Evolutionary conservation across 2,329 filamentous ascomycete genomes (phyloP), one percentile per base, ranked within the genome.

Genomic region (Exutisphaerella laricina): DNA sequence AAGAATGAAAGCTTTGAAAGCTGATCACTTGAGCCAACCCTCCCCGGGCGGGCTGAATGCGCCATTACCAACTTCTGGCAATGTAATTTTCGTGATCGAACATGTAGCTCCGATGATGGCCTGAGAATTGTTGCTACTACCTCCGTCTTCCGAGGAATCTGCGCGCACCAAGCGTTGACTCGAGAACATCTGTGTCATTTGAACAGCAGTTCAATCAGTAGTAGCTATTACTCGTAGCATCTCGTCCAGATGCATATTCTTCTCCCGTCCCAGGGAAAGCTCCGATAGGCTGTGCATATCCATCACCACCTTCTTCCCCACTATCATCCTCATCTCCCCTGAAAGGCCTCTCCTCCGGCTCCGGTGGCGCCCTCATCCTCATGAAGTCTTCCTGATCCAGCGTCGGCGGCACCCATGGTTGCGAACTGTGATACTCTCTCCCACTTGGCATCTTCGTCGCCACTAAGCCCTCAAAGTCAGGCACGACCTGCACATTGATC

Each of bases 381-480:
- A 69, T 57, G 8, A 97, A 67, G 0, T 77, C 69, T 20, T 81
- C 75, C 8, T 74, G 70, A 31, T 84, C 84, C 8, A 96, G 66
- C 1, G 67, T 62, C 0, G 84, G 84, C 0, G 79, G 76, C 5
- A 75, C 70, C 55, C 81, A 96, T 1, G 79, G 72, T 57, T 82
- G 82, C 25, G 87, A 70, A 0, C 72, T 75, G 51, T 94, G 84
- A 40, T 95, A 88, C 57, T 96, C 89, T 50, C 90, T 79, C 1
- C 90, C 90, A 1, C 85, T 90, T 0, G 92, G 90, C 70, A 97
- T 84, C n/a, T n/a, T n/a, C 48, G 79, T 82, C 5, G 85, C 77
- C 4, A 94, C 66, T 7, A 96, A 69, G 0, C 84, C 77, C 10
- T 81, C 82, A 4, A 78, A 75, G 0, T 84, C 74, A 0, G 89